Evolutionary conservation across 805 yeast species (phyloP).

Genomic region (Saccharomycopsis sp.): DNA sequence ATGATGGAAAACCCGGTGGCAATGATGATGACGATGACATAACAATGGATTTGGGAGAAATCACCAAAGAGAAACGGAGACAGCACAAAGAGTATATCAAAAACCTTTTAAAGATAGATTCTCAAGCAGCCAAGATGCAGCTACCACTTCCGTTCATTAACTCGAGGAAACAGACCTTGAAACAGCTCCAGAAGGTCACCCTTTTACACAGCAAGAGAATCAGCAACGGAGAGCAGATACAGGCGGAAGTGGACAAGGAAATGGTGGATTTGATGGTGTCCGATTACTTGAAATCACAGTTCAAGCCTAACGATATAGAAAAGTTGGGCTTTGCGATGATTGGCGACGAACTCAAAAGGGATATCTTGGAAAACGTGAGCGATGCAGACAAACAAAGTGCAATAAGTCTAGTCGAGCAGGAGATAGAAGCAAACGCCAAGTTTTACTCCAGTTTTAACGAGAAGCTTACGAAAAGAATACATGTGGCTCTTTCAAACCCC

Average conservation of each 20-base stretch:
- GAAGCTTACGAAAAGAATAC: background rate
- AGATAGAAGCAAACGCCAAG: conserved; percentile 5
- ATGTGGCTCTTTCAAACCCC: background rate
- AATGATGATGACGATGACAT: background rate
- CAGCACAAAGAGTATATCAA: conserved; percentile 14
- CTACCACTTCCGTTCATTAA: conserved; percentile 35
- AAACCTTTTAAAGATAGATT: conserved; percentile 32
- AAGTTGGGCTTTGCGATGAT: conserved; percentile 24
- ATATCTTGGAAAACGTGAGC: conserved; percentile 29
- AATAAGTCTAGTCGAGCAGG: conserved; percentile 23
- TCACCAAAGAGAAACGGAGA: conserved; percentile 22
- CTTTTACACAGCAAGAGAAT: background rate
- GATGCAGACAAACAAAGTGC: conserved; percentile 26
- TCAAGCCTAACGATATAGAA: background rate
- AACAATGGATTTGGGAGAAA: conserved; percentile 19
- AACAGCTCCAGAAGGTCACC: background rate
- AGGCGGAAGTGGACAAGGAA: conserved; percentile 26
- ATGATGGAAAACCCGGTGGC: background rate
- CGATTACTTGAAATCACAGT: conserved; percentile 31
- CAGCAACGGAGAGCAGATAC: background rate
- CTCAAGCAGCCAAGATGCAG: conserved; percentile 41
- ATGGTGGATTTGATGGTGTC: conserved; percentile 30
- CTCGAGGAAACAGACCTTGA: conserved; percentile 4
- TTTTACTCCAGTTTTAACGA: background rate
- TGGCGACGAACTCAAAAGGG: background rate